A percentile compares a stretch with the other conserved stretches of the same genome.
phyloP scores from a whole-genome alignment of 495 filamentous ascomycete species.

The Parathielavia appendiculata region DNA sequence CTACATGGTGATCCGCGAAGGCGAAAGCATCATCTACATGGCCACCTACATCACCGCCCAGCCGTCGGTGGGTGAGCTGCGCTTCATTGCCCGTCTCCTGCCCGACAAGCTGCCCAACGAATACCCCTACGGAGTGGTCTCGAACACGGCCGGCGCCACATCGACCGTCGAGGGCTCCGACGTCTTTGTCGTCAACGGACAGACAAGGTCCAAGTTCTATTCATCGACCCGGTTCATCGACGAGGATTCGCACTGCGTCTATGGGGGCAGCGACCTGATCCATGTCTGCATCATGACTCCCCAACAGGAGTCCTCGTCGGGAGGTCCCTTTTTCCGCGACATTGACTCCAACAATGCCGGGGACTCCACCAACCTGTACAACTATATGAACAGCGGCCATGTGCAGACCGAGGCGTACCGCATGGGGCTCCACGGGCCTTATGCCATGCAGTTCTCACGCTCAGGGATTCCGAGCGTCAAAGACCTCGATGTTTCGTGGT shows the following conservation, averaged over 20 bases:
- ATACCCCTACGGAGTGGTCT: constrained; percentile 45
- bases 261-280: constrained; percentile 39
- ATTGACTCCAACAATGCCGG: constrained; percentile 62
- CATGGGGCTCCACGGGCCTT: constrained; percentile 63
- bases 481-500: constrained; percentile 53
- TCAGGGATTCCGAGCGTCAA: constrained; percentile 49
- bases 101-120: constrained; percentile 52
- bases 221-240: constrained; percentile 63
- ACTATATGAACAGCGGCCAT: constrained; percentile 64
- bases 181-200: constrained; percentile 55
- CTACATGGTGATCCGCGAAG: constrained; percentile 57
- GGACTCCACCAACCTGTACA: constrained; percentile 55
- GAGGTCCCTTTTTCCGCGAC: constrained; percentile 59
- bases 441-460: constrained; percentile 56
- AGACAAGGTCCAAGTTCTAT: constrained; percentile 66
- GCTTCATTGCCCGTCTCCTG: constrained; percentile 59
- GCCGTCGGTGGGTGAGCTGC: constrained; percentile 56
- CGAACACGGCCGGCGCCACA: constrained; percentile 47
- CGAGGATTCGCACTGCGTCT: constrained; percentile 57
- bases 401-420: constrained; percentile 59
- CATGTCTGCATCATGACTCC: constrained; percentile 51
- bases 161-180: constrained; percentile 57
- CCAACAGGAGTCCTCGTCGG: constrained; percentile 49
- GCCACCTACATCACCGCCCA: constrained; percentile 58
- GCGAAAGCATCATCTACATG: constrained; percentile 57